Evolutionary conservation across 2,329 filamentous ascomycete species (phyloP), one percentile per base, ranked within the genome.

Genomic region (Pseudofabraea citricarpa): DNA sequence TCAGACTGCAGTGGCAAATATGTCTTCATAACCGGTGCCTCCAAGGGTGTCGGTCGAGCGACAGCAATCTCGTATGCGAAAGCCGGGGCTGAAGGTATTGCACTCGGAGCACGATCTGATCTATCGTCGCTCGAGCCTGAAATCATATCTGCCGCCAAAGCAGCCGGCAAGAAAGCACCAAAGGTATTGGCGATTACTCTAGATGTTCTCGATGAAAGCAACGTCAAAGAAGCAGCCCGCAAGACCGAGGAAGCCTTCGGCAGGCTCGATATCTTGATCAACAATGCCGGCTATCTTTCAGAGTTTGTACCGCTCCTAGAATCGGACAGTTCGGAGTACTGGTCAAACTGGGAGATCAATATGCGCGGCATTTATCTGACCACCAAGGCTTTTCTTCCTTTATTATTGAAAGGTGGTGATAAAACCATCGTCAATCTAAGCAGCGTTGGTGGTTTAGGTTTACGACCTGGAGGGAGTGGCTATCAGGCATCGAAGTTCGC

Each of bases 1-100:
- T 55, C 58, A 12, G 51, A 72, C 46, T 65, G 72, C 21, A 40
- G 54, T 2, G 64, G 60, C 3, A 63, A 62, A 32, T 55, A 58
- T 5, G 56, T 68, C 35, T 64, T 82, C 44, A 69, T 81, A 41
- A 76, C 71, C 0, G 78, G 76, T 8, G 75, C 70, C 1, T 72
- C 69, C 3, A 72, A 69, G 29, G 74, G 75, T 4, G 70, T 79
- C 24, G 77, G 78, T 3, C 64, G 63, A 4, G 67, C 69, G 8
- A 74, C 69, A 2, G 75, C 75, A 1, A 51, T 75, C 9, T 69
- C 72, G 10, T 81, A 70, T 52, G 77, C 75, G 15, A 62, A 62
- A 51, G 75, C 77, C 4, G 71, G 72, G 7, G 71, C 69, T 27
- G 64, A 68, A 0, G 56, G 58, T 23, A 74, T 83, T 43, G 70